Evolutionary conservation across 345 rosid species (phyloP).

Genomic region (Boechera divaricarpa): DNA sequence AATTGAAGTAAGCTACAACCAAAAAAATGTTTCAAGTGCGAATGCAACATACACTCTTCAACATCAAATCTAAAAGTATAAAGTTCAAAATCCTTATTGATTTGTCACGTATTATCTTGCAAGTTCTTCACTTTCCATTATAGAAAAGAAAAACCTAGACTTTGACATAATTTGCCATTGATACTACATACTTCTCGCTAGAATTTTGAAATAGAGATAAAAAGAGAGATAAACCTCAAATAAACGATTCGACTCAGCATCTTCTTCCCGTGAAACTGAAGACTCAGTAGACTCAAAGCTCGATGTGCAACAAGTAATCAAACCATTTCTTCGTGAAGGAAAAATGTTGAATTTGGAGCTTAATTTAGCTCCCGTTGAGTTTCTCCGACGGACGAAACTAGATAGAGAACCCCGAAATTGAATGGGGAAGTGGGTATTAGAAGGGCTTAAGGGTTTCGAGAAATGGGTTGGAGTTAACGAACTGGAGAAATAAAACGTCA

Average conservation of each 20-base stretch:
- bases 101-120: background rate
- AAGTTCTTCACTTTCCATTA: constrained; percentile 14
- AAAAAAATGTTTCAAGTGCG: background rate
- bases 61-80: background rate
- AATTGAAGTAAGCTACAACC: background rate
- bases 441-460: constrained; percentile 45
- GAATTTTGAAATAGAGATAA: background rate
- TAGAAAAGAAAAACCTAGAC: constrained; percentile 2
- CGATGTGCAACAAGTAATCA: constrained; percentile 43
- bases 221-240: constrained; percentile 55
- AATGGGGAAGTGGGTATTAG: constrained; percentile 38
- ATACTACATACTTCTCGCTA: too few relatives aligned
- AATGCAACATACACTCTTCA: background rate
- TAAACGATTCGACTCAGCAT: constrained; percentile 57
- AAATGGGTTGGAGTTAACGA: constrained; percentile 48
- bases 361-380: constrained; percentile 32
- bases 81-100: constrained; percentile 3
- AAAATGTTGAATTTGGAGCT: constrained; percentile 22
- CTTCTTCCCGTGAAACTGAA: constrained; percentile 45
- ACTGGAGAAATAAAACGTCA: constrained; percentile 55
- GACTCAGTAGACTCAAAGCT: constrained; percentile 49
- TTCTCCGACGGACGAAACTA: constrained; percentile 29
- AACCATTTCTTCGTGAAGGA: constrained; percentile 33
- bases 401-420: constrained; percentile 39
- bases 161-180: background rate